phyloP scores from a whole-genome alignment of 2,329 filamentous ascomycete species.

The Fusarium devonianum region DNA sequence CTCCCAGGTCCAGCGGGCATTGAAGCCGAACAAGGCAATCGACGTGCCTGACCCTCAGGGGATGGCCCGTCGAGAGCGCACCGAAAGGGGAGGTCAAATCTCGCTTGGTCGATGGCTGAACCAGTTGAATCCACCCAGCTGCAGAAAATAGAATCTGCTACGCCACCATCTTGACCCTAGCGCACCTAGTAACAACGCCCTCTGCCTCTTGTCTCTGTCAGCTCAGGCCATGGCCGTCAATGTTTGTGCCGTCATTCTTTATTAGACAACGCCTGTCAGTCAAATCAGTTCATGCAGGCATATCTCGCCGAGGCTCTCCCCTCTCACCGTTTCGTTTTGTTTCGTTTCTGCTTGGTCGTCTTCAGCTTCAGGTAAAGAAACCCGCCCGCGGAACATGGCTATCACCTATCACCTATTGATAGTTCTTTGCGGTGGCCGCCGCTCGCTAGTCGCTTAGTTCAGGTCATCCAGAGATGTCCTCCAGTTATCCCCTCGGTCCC shows the following conservation, averaged over 20 bases:
- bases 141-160: constrained; percentile 14
- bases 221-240: constrained; percentile 14
- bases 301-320: too few relatives aligned
- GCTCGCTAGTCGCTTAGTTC: constrained; percentile 9
- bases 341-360: constrained; percentile 22
- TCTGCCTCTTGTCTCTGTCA: constrained; percentile 14
- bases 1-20: constrained; percentile 6
- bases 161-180: too few relatives aligned
- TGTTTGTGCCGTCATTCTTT: background rate
- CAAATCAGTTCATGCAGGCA: constrained; percentile 18
- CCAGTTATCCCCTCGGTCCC: background rate
- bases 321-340: constrained; percentile 33
- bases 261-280: constrained; percentile 8
- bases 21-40: constrained; percentile 2
- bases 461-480: constrained; percentile 2
- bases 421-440: constrained; percentile 18
- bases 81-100: constrained; percentile 31
- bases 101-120: constrained; percentile 36
- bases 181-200: too few relatives aligned
- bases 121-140: constrained; percentile 10
- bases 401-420: constrained; percentile 1
- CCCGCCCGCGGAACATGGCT: background rate
- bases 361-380: constrained; percentile 32
- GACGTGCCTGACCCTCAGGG: too few relatives aligned
- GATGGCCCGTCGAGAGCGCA: background rate